Evolutionary conservation across 331 rosid genomes (phyloP).

Genomic region (Acacia concinna): DNA sequence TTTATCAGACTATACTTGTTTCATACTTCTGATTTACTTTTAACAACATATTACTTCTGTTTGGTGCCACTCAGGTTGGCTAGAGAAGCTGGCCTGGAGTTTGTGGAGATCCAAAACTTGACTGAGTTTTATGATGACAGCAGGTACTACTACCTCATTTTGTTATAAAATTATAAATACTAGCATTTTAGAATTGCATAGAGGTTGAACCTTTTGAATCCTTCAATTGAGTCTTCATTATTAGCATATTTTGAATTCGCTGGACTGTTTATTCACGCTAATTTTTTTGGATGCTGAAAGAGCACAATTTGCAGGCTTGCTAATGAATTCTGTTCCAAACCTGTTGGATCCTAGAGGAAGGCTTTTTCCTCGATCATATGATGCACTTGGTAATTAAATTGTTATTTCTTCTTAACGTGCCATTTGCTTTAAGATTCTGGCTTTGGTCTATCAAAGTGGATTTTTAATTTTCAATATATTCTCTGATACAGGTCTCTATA

Average conservation of each 20-base stretch:
- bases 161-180: not conserved
- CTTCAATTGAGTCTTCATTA: constrained; percentile 17
- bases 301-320: constrained; percentile 76
- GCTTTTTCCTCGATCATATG: constrained; percentile 92
- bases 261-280: constrained; percentile 26
- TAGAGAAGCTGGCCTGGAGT: constrained; percentile 97
- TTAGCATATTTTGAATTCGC: constrained; percentile 13
- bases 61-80: constrained; percentile 70
- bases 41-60: constrained; percentile 14
- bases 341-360: constrained; percentile 86
- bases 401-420: constrained; percentile 16
- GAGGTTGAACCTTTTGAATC: constrained; percentile 24
- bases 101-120: constrained; percentile 90
- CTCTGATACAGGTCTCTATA: constrained; percentile 70
- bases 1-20: not conserved
- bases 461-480: not conserved
- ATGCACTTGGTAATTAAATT: constrained; percentile 67
- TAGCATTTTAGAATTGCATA: not conserved
- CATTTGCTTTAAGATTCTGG: constrained; percentile 11
- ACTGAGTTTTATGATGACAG: constrained; percentile 93
- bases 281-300: constrained; percentile 46
- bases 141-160: constrained; percentile 59
- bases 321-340: constrained; percentile 63
- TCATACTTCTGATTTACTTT: constrained; percentile 20
- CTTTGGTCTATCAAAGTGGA: not conserved